Evolutionary conservation across 2,329 filamentous ascomycete species (phyloP), one percentile per base, ranked within the genome.

Genomic region (Curvularia verruculosa): DNA sequence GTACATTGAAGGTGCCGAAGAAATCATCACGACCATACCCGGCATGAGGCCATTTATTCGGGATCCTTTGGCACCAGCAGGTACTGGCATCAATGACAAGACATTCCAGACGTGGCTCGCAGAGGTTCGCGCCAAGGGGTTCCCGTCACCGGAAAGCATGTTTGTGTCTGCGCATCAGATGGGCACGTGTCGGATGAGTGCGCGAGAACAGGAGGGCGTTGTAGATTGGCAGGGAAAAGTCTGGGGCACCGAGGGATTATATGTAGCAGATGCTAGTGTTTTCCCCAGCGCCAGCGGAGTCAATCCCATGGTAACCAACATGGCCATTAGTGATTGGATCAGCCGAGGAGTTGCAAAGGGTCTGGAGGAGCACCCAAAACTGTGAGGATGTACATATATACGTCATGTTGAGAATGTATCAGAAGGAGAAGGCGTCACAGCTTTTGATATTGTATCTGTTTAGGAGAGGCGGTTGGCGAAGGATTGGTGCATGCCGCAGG

Each of bases 161-260:
- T 90, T 86, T 67, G 77, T 81, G 28, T 89, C 86, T n/a, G 90
- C 90, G 18, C 90, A 94, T 75, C 90, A 93, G 78, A 93, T 93
- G 90, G 88, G 89, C 21, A 86, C 86, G 9, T 91, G 88, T 68
- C 81, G 89, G 2, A 94, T 93, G 90, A 86, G 85, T 57, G 79
- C 80, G 1, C 66, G 52, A 24, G 66, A 75, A 36, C 70, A 66
- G 48, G 76, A 73, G n/a, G 77, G 79, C 21, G 80, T 80, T 8
- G 78, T 82, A 5, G 79, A 81, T 64, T 66, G 74, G 0, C 58
- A 69, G 18, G 80, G 80, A 0, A 59, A 62, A 39, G 79, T 91
- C 6, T 93, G 89, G 88, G 89, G 84, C 1, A 82, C 80, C 0
- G 78, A 86, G 65, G 84, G 83, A 0, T 69, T 93, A 65, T 91